Evolutionary conservation across 164 flowering plant species (phyloP), one percentile per base, ranked within the genome.

Genomic region (Stephania yunnanensis): DNA sequence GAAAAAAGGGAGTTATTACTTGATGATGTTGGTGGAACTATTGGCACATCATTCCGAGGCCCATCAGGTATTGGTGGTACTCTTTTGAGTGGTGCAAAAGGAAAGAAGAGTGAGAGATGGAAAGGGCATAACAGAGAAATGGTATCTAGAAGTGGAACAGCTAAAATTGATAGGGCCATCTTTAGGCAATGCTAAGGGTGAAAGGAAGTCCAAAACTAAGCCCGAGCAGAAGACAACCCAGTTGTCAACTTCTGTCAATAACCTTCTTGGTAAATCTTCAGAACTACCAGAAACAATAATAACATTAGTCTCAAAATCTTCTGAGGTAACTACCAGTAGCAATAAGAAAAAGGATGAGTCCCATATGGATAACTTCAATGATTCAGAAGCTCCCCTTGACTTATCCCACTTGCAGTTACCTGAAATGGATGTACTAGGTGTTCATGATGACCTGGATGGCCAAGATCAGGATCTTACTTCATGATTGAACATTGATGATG

Each of bases 91-190:
- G 89, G 90, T 81, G 82, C 91, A 8, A 94, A 94, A 81, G 97
- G 98, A 78, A 94, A 94, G 87, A 87, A 96, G 84, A 82, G 94
- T 82, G 79, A 89, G 97, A 82, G 98, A 94, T 74, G 94, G 94
- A 36, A 91, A 89, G 80, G 89, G 91, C 85, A 87, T 53, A 79
- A 80, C 80, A 85, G 92, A 81, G 93, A 86, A 72, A 70, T 80
- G 20, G 30, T 78, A 68, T 83, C 87, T 71, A 89, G 88, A 83
- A 85, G 76, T 85, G 90, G 90, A 79, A 78, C 87, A n/a, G 72
- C 81, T 17, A 94, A 87, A 83, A 76, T 83, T 81, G 92, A 95
- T 71, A 81, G 93, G 93, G 48, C 87, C 97, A 69, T 76, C 88
- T 68, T 74, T 84, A 20, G 82, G 86, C 82, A 86, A 81, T 82